Evolutionary conservation across 2,329 filamentous ascomycete genomes (phyloP), one percentile per base, ranked within the genome.

Genomic region (Phaeomoniella chlamydospora): DNA sequence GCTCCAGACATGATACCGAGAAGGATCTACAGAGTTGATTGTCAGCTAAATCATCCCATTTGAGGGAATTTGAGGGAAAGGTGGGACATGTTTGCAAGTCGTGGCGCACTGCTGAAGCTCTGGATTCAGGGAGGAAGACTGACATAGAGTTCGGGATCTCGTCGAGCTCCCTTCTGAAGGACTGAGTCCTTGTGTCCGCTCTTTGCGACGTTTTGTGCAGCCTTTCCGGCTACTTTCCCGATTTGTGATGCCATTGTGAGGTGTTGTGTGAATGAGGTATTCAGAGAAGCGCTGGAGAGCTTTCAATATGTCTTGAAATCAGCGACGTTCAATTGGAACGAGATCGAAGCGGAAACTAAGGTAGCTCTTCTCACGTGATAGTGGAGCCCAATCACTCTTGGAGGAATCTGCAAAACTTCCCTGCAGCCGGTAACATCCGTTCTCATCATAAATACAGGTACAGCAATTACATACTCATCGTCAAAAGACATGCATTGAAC

Each of bases 1-100:
- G 84, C 81, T 58, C 79, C 78, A 51, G 80, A 77, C 85, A 96
- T 94, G 59, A 96, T 78, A 55, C 76, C 83, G 45, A 87, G 74
- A 47, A 98, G 80, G 54, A 96, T 77, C 90, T 96, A 52, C 33
- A 40, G 15, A 6, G 22, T 9, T n/a, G n/a, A 6, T 26, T 26
- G 22, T 26, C 22, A 26, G 22, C n/a, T 1, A 6, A 3, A 32
- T 29, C 16, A 37, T 13, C 11, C 17, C 33, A 39, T 52, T 45
- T 49, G 45, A 37, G 18, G 22, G 15, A 39, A 32, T 31, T 35
- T 6, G n/a, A 4, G 19, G 31, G 22, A 15, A 13, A 16, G 12
- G 18, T 14, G 4, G 15, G 9, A 6, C 22, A 26, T 26, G 13
- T 29, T 37, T 39, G 43, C 36, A 43, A 19, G 38, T 44, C 33